Evolutionary conservation across 2,329 filamentous ascomycete species (phyloP).

Genomic region (Phyllosticta paracitricarpa): DNA sequence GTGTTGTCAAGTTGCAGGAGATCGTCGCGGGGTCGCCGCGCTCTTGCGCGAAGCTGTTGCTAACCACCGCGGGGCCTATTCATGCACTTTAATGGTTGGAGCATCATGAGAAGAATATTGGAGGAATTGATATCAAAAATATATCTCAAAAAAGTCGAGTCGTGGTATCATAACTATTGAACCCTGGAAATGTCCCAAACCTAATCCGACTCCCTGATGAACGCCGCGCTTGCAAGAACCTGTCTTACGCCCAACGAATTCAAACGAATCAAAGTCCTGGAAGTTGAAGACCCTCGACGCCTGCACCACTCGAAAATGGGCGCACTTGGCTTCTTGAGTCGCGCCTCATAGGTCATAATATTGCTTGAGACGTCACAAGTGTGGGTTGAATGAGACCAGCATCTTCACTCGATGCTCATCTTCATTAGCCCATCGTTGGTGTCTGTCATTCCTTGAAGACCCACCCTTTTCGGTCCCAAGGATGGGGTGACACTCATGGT

Average conservation of each 20-base stretch:
- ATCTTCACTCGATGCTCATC: slow-evolving; percentile 88
- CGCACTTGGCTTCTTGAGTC: background rate
- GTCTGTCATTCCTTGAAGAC: slow-evolving; percentile 82
- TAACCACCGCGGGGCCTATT: slow-evolving; percentile 6
- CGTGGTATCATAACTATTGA: background rate
- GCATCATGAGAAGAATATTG: background rate
- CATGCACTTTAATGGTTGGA: background rate
- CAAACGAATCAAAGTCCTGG: background rate
- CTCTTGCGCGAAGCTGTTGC: slow-evolving; percentile 12
- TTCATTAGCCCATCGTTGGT: slow-evolving; percentile 94
- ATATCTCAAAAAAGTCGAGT: background rate
- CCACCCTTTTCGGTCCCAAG: slow-evolving; percentile 38
- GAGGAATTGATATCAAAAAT: background rate
- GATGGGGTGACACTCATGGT: slow-evolving; percentile 34
- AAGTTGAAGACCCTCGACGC: background rate
- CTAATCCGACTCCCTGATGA: background rate
- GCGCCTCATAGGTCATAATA: background rate
- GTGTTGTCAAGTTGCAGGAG: slow-evolving; percentile 14
- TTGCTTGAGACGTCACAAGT: background rate
- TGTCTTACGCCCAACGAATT: background rate
- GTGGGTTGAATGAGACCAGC: background rate
- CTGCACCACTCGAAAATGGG: background rate
- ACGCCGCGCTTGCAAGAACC: background rate
- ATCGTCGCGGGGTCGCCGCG: slow-evolving; percentile 16
- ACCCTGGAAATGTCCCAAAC: background rate